Conservation (phyloP, 2,329 filamentous ascomycete genomes). For the Fusarium burgessii region DNA sequence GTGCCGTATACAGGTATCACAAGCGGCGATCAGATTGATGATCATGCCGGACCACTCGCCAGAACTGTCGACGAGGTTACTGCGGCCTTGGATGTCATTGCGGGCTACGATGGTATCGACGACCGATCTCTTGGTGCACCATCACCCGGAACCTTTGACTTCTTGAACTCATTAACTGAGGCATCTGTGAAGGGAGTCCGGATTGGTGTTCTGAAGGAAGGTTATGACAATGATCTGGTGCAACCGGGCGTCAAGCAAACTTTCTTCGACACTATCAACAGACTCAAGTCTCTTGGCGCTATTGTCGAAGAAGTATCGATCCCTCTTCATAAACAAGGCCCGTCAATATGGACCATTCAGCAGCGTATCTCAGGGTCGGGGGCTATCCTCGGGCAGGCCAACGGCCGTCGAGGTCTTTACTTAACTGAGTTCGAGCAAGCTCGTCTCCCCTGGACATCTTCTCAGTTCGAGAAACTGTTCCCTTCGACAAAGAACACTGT, state of each 20-base stretch:
- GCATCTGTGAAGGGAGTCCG: slow-evolving; percentile 45
- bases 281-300: slow-evolving; percentile 61
- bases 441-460: slow-evolving; percentile 59
- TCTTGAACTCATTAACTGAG: background rate
- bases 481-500: slow-evolving; percentile 67
- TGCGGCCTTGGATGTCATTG: slow-evolving; percentile 57
- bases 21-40: slow-evolving; percentile 62
- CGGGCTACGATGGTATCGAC: slow-evolving; percentile 62
- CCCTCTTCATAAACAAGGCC: slow-evolving; percentile 60
- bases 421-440: slow-evolving; percentile 63
- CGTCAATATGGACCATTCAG: slow-evolving; percentile 64
- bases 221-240: slow-evolving; percentile 55
- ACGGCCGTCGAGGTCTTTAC: slow-evolving; percentile 61
- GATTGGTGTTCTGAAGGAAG: slow-evolving; percentile 60
- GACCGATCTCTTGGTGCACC: slow-evolving; percentile 55
- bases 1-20: slow-evolving; percentile 64
- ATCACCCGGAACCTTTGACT: slow-evolving; percentile 44
- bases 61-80: slow-evolving; percentile 56
- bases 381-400: slow-evolving; percentile 57
- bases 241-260: slow-evolving; percentile 55
- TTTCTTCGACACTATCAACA: slow-evolving; percentile 57
- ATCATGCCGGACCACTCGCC: slow-evolving; percentile 62
- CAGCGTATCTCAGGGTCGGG: slow-evolving; percentile 58
- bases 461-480: slow-evolving; percentile 64
- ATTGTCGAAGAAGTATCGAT: slow-evolving; percentile 63